Conservation (phyloP, 2,329 filamentous ascomycete species). For the Lachnellula hyalina region DNA sequence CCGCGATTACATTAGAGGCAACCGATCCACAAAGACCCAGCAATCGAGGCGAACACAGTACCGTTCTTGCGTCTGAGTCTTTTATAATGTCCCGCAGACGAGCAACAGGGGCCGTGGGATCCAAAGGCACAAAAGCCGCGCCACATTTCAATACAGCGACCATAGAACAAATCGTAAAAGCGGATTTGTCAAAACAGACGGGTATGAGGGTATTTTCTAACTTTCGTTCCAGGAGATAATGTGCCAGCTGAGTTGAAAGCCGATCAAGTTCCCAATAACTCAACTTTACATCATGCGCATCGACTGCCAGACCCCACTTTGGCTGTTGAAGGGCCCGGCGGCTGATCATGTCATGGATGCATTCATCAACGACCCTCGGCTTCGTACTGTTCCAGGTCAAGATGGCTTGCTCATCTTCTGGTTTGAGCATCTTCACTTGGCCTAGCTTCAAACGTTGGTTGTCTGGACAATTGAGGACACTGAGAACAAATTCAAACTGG, state of each 20-base stretch:
- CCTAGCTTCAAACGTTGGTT: conserved; percentile 1
- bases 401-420: conserved; percentile 2
- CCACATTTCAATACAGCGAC: conserved; percentile 30
- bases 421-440: conserved; percentile 1
- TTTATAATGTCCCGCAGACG: conserved; percentile 19
- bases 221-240: conserved; percentile 5
- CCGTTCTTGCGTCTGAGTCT: conserved; percentile 6
- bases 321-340: not conserved
- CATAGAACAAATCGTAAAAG: conserved; percentile 26
- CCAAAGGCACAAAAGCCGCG: conserved; percentile 28
- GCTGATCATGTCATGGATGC: conserved; percentile 3
- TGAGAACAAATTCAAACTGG: conserved; percentile 9
- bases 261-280: conserved; percentile 14
- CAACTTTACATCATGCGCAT: conserved; percentile 9
- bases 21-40: not conserved
- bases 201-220: conserved; percentile 16
- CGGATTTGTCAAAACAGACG: conserved; percentile 30
- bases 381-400: conserved; percentile 2
- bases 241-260: conserved; percentile 6
- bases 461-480: not conserved
- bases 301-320: not conserved
- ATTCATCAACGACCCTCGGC: not conserved
- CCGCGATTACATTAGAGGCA: not conserved
- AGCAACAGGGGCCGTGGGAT: conserved; percentile 25
- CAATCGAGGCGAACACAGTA: conserved; percentile 8